Base-by-base conservation (phyloP, 2,329 filamentous ascomycete genomes). In the Sporothrix dimorphospora region DNA sequence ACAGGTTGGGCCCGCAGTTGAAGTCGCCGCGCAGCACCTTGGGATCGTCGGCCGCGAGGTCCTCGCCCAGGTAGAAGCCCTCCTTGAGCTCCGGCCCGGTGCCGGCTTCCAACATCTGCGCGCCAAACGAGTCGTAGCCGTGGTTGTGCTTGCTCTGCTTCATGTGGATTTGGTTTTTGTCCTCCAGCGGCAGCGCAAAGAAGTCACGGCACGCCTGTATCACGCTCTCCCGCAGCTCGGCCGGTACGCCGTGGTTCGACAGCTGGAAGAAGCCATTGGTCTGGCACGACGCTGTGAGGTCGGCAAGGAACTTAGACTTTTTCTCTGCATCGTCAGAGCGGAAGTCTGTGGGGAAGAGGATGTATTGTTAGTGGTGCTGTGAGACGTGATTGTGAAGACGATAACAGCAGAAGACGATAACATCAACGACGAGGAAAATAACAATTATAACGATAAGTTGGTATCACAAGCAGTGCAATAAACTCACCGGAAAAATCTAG, bases 111-210 rank as follows among this genome's bases (percentile, higher is more conserved):
- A 85, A 77, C 3, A 81, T 81, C 73, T 86, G 83, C 1, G 81
- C 81, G 6, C 81, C 79, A 1, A 86, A 76, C 51, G 83, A 78
- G 74, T 87, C 85, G 73, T 87, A 87, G n/a, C 85, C 85, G 63
- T 85, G 80, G 74, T 85, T 82, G 47, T 75, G 69, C 14, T 30
- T 21, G 40, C 27, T 34, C 14, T 77, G 79, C 7, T 84, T 76
- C 72, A 66, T 7, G 42, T 66, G n/a, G 14, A n/a, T 27, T 8
- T 81, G 80, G 19, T 80, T 79, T 76, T 86, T 87, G 69, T 83
- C 81, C 21, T 82, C 80, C 1, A 81, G 74, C 0, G 84, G 81
- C 6, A 88, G 80, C 5, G 79, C 77, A 74, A 89, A 88, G 75
- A 88, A 82, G 4, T 79, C 79, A 74, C 82, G 80, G 14, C 82